Percentiles rank a stretch among this genome's conserved stretches.
phyloP scores from a whole-genome alignment of 495 filamentous ascomycete genomes.

The Aspergillus panamensis region DNA sequence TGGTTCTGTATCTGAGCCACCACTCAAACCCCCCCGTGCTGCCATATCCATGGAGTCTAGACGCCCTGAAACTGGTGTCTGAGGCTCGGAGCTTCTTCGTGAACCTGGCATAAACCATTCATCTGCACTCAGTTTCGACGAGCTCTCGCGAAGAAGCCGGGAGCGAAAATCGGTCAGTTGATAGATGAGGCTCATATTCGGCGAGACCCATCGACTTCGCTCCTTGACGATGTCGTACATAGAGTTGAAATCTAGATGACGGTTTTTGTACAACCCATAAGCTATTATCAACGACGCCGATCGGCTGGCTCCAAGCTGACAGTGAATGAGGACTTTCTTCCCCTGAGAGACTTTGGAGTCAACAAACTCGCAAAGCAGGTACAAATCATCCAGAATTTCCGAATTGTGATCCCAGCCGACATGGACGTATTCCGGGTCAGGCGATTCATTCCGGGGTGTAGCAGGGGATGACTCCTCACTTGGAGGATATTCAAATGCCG shows the following conservation, averaged over 20 bases:
- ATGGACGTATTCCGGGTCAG: conserved; percentile 87
- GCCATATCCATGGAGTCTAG: conserved; percentile 7
- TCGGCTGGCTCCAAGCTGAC: conserved; percentile 91
- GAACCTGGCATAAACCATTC: conserved; percentile 35
- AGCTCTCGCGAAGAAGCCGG: conserved; percentile 41
- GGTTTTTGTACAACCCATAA: conserved; percentile 91
- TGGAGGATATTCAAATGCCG: conserved; percentile 58
- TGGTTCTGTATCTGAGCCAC: conserved; percentile 18
- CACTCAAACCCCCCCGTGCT: conserved; percentile 3
- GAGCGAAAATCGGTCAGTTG: conserved; percentile 83
- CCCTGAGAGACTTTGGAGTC: conserved; percentile 71
- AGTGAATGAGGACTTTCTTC: conserved; percentile 89
- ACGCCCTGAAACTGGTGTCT: conserved; percentile 26
- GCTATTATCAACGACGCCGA: conserved; percentile 97
- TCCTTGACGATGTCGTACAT: conserved; percentile 88
- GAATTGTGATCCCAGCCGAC: conserved; percentile 98
- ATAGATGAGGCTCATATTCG: conserved; percentile 98
- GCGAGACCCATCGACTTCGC: conserved; percentile 91
- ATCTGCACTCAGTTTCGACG: conserved; percentile 35
- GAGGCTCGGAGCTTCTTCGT: conserved; percentile 37
- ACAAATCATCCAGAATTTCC: conserved; percentile 84
- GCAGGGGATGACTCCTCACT: conserved; percentile 59
- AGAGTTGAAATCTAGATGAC: conserved; percentile 81
- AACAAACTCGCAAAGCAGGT: conserved; percentile 80
- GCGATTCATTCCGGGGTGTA: conserved; percentile 32